A percentile compares a stretch with the other conserved stretches of the same genome.
Conservation (phyloP, 2,329 filamentous ascomycete genomes). For the Ophiostoma ulmi region DNA sequence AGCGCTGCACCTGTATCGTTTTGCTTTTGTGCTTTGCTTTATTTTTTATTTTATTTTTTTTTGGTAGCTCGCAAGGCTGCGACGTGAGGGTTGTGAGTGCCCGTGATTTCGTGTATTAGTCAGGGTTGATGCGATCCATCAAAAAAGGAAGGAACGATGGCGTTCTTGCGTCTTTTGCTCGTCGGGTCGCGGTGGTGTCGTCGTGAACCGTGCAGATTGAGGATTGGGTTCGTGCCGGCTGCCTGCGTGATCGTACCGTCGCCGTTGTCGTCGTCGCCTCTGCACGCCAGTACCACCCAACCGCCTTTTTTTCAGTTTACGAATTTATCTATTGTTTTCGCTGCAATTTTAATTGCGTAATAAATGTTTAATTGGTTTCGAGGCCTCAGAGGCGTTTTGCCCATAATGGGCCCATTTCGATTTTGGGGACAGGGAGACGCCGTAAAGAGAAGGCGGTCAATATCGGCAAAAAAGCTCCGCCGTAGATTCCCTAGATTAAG, state of each 20-base stretch:
- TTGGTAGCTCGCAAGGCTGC: not conserved
- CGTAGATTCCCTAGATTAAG: not conserved
- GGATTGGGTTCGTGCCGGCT: not conserved
- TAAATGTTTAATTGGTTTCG: conserved; percentile 9
- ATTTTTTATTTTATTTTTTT: not conserved
- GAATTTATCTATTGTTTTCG: not conserved
- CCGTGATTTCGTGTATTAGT: not conserved
- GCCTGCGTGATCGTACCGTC: conserved; percentile 8
- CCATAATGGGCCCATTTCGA: not conserved
- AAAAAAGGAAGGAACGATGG: not conserved
- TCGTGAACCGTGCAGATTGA: not conserved
- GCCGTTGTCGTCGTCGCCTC: conserved; percentile 2
- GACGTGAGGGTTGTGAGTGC: not conserved
- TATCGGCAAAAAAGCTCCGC: not conserved
- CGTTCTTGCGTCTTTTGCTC: not conserved
- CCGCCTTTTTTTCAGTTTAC: conserved; percentile 1
- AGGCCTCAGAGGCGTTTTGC: conserved; percentile 1
- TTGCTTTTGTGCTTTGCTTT: not conserved
- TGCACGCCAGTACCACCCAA: not conserved
- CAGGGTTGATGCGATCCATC: not conserved
- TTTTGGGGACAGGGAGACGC: not conserved
- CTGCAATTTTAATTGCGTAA: conserved; percentile 1
- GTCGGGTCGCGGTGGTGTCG: not conserved
- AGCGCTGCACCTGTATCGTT: not conserved
- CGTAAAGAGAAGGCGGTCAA: conserved; percentile 18